Base-by-base conservation (phyloP, 2,329 filamentous ascomycete species). In the Nemania sp. region DNA sequence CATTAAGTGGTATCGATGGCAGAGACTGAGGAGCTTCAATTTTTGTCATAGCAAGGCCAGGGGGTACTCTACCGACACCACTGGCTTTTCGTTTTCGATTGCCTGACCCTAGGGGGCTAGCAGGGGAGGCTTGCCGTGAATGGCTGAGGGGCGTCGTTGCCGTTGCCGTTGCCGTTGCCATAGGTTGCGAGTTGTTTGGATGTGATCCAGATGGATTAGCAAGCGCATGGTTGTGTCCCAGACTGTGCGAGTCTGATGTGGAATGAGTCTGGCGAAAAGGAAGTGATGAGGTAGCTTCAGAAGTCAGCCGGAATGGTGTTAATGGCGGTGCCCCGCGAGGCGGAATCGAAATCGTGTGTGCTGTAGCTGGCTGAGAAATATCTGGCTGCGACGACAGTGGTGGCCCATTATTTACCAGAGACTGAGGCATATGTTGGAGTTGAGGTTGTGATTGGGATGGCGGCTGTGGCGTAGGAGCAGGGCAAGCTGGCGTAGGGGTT, bases 1-100 rank as follows among this genome's bases (percentile, higher is more conserved):
- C 60, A 52, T 68, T 70, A 13, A 69, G 74, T 71, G 65, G 76
- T 64, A 74, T 79, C 64, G 71, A 73, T 69, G 57, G 71, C 67
- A 63, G 77, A 70, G 69, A 78, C 71, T 68, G 83, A 71, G 66
- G 78, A 1, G 85, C 87, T 67, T 95, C 90, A 37, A 95, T 80
- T 57, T 87, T 87, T 1, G 92, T 96, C 92, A 97, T 96, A 7
- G 88, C 84, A 67, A 96, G 76, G 15, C 85, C 87, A 17, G 84
- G 87, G 0, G 91, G 90, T 13, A 96, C 78, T 73, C 91, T 91
- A 35, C 80, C 76, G 15, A 85, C 84, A 42, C 83, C 83, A 72
- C 88, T 92, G 5, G 89, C 87, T 75, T 96, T 97, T 64, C 92
- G 85, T 77, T 92, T 92, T 80, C 96, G 97, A 45, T 86, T 83